These are phyloP conservation scores for Prillingera fragicola DNA, from an alignment of 1,284 basidiomycete genomes.

Conservation along the genomic window DNA sequence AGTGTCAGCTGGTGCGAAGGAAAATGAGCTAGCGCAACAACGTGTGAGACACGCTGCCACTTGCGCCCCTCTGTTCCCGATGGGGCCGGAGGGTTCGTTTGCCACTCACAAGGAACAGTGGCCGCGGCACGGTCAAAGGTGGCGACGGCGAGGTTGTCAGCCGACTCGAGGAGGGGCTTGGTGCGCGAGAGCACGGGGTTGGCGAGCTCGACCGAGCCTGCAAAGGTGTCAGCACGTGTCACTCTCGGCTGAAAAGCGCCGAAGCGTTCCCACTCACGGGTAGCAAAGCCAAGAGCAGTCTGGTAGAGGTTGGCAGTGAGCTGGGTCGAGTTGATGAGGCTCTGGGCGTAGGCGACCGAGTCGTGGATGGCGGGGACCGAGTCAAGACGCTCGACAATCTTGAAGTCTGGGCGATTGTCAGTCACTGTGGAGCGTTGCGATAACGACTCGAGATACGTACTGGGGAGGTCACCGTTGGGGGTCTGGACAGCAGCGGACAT, in stretches of 20 bases:
- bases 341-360: constrained; percentile 44
- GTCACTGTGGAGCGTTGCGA: background rate
- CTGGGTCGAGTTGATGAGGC: constrained; percentile 38
- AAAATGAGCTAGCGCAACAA: too few relatives aligned
- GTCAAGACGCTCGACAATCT: constrained; percentile 44
- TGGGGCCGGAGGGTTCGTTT: background rate
- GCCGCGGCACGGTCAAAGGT: constrained; percentile 46
- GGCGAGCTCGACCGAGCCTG: constrained; percentile 43
- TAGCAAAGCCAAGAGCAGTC: constrained; percentile 37
- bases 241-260: background rate
- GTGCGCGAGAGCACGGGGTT: constrained; percentile 40
- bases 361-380: constrained; percentile 46
- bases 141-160: constrained; percentile 45
- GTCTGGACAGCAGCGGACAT: constrained; percentile 16
- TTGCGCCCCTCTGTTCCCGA: too few relatives aligned
- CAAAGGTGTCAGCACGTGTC: constrained; percentile 2
- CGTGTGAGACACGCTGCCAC: too few relatives aligned
- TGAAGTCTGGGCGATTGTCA: constrained; percentile 30
- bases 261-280: too few relatives aligned
- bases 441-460: constrained; percentile 3
- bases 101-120: constrained; percentile 43
- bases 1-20: too few relatives aligned
- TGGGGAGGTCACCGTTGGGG: constrained; percentile 12
- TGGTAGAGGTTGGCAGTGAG: constrained; percentile 41
- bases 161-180: constrained; percentile 44